phyloP scores from a whole-genome alignment of 1,284 basidiomycete species.

The Chalciporus sp. region DNA sequence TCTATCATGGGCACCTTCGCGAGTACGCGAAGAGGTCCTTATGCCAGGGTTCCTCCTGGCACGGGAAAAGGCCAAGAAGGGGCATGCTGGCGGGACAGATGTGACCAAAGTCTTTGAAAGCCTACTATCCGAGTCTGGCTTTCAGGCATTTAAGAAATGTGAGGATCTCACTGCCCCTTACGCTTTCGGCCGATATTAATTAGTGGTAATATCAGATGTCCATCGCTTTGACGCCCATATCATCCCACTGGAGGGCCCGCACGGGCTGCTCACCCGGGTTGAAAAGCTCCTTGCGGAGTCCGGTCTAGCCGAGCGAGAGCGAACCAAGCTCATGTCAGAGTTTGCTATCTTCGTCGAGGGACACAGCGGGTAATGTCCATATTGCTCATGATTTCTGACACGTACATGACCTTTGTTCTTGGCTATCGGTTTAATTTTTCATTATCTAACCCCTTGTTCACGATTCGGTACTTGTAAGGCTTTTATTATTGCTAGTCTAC shows the following conservation, averaged over 20 bases:
- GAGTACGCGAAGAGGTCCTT: slow-evolving; percentile 62
- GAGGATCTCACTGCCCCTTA: slow-evolving; percentile 32
- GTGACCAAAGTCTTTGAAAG: slow-evolving; percentile 65
- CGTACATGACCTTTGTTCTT: slow-evolving; percentile 12
- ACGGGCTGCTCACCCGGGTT: slow-evolving; percentile 63
- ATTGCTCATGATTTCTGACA: slow-evolving; percentile 5
- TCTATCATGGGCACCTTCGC: slow-evolving; percentile 66
- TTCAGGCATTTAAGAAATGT: slow-evolving; percentile 72
- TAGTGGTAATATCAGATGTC: slow-evolving; percentile 45
- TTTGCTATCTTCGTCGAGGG: slow-evolving; percentile 62
- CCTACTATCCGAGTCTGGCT: slow-evolving; percentile 62
- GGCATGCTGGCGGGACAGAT: slow-evolving; percentile 49
- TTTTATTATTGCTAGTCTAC: slow-evolving; percentile 21
- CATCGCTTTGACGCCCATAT: slow-evolving; percentile 71
- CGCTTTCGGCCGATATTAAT: slow-evolving; percentile 8
- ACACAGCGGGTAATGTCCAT: slow-evolving; percentile 25
- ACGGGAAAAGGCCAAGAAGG: slow-evolving; percentile 32
- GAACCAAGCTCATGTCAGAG: slow-evolving; percentile 54
- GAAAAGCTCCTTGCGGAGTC: slow-evolving; percentile 57
- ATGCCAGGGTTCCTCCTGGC: slow-evolving; percentile 46
- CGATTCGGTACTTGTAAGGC: slow-evolving; percentile 15
- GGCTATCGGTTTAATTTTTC: slow-evolving; percentile 20
- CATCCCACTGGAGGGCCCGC: slow-evolving; percentile 73
- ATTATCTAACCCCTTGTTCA: slow-evolving; percentile 24
- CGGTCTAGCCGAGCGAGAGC: slow-evolving; percentile 49